Evolutionary conservation across 1,139 yeast genomes (phyloP).

Genomic region (Pichia sp.): DNA sequence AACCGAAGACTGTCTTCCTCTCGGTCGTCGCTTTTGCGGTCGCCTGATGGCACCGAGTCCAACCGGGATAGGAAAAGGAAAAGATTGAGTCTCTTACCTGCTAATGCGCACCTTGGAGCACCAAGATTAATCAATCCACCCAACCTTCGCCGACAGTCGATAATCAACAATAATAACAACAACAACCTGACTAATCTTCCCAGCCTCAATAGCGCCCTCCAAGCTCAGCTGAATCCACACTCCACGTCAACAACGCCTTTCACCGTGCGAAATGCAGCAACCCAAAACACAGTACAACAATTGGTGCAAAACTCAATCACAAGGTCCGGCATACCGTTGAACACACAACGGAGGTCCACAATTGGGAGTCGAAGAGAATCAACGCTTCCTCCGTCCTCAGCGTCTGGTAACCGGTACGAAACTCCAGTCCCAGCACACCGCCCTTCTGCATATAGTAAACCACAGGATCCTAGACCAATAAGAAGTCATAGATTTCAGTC

Average conservation of each 20-base stretch:
- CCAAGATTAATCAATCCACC: conserved; percentile 26
- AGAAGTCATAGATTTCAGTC: conserved; percentile 67
- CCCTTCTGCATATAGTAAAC: conserved; percentile 8
- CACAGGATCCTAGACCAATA: conserved; percentile 67
- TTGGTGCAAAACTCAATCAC: conserved; percentile 26
- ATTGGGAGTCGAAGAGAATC: conserved; percentile 9
- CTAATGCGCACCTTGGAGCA: conserved; percentile 28
- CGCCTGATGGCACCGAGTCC: conserved; percentile 10
- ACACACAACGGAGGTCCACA: conserved; percentile 4
- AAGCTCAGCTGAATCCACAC: neutral
- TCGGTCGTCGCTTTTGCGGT: conserved; percentile 10
- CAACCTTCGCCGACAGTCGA: conserved; percentile 23
- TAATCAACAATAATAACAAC: neutral
- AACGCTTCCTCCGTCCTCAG: conserved; percentile 24
- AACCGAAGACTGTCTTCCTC: conserved; percentile 7
- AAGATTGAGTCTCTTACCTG: conserved; percentile 29
- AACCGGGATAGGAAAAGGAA: conserved; percentile 20
- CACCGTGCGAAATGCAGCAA: conserved; percentile 2
- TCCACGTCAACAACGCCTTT: conserved; percentile 3
- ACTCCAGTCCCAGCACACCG: neutral
- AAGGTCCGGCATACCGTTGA: conserved; percentile 18
- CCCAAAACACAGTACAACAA: conserved; percentile 23
- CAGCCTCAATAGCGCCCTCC: conserved; percentile 9
- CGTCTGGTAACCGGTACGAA: conserved; percentile 13
- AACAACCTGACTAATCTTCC: conserved; percentile 5